A percentile compares a stretch with the other conserved stretches of the same genome.
phyloP scores from a whole-genome alignment of 768 basidiomycete species.

The Tephrocybe sp. region DNA sequence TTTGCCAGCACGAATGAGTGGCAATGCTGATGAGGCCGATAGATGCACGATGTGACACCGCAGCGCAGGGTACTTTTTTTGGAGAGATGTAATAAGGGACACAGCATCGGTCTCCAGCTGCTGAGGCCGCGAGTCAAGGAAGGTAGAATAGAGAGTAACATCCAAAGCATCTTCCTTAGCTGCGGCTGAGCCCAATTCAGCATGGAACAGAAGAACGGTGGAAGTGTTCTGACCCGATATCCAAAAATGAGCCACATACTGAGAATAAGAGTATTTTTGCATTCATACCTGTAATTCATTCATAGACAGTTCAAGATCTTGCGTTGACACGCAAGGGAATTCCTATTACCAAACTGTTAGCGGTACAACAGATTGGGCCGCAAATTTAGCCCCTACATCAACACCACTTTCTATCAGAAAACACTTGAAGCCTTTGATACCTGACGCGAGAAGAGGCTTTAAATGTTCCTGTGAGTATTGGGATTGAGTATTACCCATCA shows the following conservation, averaged over 20 bases:
- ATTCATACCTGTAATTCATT: conserved; percentile 62
- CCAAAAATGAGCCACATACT: conserved; percentile 3
- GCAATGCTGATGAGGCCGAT: conserved; percentile 82
- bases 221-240: conserved; percentile 49
- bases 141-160: conserved; percentile 73
- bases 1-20: conserved; percentile 69
- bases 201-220: conserved; percentile 87
- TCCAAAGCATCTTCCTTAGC: conserved; percentile 16
- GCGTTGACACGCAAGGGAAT: conserved; percentile 83
- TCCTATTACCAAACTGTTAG: conserved; percentile 53
- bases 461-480: conserved; percentile 57
- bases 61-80: conserved; percentile 59
- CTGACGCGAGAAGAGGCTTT: conserved; percentile 69
- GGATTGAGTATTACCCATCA: neutral
- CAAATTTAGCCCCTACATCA: conserved; percentile 53
- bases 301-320: conserved; percentile 72
- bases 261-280: conserved; percentile 2
- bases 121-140: conserved; percentile 82
- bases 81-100: conserved; percentile 67
- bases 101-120: conserved; percentile 82
- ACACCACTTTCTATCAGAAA: conserved; percentile 96
- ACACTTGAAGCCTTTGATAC: conserved; percentile 96
- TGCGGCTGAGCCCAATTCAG: conserved; percentile 62
- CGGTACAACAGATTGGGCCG: conserved; percentile 7
- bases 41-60: conserved; percentile 96